Conservation (phyloP, 1,284 basidiomycete species). For the Microbotryomycetes sp. region DNA sequence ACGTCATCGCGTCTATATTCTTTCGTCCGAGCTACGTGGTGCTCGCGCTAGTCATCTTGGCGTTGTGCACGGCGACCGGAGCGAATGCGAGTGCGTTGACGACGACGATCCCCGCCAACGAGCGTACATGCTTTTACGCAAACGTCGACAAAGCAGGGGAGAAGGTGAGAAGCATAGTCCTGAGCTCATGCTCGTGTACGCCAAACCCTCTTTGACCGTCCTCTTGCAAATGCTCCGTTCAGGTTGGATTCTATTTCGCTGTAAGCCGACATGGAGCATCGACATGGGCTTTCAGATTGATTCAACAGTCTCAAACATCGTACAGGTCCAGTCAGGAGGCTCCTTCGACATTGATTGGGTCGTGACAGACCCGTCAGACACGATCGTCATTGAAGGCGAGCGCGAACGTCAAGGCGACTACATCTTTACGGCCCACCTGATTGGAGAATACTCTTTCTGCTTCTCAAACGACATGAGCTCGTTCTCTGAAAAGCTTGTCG, state of each 20-base stretch:
- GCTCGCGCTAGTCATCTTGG: too few species aligned
- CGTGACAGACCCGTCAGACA: constrained; percentile 81
- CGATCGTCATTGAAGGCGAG: constrained; percentile 72
- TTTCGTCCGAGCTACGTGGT: too few species aligned
- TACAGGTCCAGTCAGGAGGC: constrained; percentile 82
- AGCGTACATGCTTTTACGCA: constrained; percentile 87
- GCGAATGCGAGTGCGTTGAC: constrained; percentile 57
- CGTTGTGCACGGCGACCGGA: neutral
- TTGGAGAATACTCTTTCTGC: constrained; percentile 97
- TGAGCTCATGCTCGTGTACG: neutral
- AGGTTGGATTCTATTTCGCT: constrained; percentile 36
- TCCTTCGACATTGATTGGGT: constrained; percentile 95
- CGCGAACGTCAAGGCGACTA: constrained; percentile 93
- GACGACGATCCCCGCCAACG: constrained; percentile 74
- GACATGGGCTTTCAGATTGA: constrained; percentile 34
- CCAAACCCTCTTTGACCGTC: neutral
- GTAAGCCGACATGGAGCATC: constrained; percentile 45
- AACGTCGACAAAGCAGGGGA: constrained; percentile 91
- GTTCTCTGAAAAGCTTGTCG: constrained; percentile 81
- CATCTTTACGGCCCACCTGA: constrained; percentile 86
- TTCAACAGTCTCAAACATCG: neutral
- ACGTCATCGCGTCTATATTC: too few species aligned
- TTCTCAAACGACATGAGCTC: constrained; percentile 92
- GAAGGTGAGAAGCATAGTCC: constrained; percentile 57
- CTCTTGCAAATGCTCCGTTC: too few species aligned